Conservation (phyloP, 306 rosid genomes). For the Prunus armeniaca region DNA sequence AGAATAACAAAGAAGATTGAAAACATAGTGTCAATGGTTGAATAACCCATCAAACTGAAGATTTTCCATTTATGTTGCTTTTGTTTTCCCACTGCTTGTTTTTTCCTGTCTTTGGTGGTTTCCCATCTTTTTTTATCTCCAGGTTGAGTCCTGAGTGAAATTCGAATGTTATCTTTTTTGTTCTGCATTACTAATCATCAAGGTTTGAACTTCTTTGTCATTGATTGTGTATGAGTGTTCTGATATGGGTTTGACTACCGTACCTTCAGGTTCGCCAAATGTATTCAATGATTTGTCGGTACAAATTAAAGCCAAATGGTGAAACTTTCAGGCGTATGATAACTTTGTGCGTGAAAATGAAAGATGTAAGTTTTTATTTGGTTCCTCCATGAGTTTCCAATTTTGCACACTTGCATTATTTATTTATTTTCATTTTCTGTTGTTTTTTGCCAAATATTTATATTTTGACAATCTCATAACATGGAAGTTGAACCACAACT, state of each 20-base stretch:
- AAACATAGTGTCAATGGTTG: background rate
- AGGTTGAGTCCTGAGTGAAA: background rate
- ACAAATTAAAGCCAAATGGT: constrained; percentile 37
- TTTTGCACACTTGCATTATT: constrained; percentile 16
- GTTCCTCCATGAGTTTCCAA: background rate
- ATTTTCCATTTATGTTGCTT: background rate
- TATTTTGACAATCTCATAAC: constrained; percentile 8
- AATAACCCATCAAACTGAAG: background rate
- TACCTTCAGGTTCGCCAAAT: constrained; percentile 58
- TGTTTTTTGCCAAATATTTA: constrained; percentile 5
- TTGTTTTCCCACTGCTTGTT: background rate
- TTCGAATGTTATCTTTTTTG: background rate
- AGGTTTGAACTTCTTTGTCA: background rate
- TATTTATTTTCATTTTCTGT: constrained; percentile 9
- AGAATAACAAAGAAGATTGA: background rate
- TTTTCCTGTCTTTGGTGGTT: background rate
- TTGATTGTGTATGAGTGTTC: constrained; percentile 5
- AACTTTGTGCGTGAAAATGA: constrained; percentile 52
- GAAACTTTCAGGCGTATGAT: constrained; percentile 76
- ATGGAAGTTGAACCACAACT: constrained; percentile 9
- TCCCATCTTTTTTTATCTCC: background rate
- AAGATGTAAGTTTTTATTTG: constrained; percentile 59
- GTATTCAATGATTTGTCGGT: constrained; percentile 48
- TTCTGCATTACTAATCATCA: background rate
- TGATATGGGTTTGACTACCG: constrained; percentile 7